These are phyloP conservation scores for Tricholoma terreum DNA, from an alignment of 768 basidiomycete species.

Conservation along the genomic window DNA sequence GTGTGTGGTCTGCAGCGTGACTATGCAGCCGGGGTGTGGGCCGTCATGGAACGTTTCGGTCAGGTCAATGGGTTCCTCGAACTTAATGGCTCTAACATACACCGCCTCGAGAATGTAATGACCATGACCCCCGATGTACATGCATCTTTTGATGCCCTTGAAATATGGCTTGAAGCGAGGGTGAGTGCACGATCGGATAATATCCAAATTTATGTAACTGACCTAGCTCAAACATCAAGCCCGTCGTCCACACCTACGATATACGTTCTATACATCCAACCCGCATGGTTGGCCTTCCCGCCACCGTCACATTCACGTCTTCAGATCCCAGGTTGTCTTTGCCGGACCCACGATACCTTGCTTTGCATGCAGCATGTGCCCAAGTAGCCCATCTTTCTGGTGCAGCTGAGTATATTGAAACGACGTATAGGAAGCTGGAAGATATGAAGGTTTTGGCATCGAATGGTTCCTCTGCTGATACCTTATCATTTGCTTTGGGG, in stretches of 20 bases:
- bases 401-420: constrained; percentile 25
- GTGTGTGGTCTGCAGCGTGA: constrained; percentile 2
- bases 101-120: constrained; percentile 24
- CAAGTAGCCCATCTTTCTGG: constrained; percentile 31
- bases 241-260: constrained; percentile 5
- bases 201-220: neutral
- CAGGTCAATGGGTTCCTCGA: constrained; percentile 8
- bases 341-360: constrained; percentile 26
- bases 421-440: constrained; percentile 19
- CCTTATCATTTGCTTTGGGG: too few relatives aligned
- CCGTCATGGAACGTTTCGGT: constrained; percentile 15
- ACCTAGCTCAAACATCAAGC: constrained; percentile 2
- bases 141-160: constrained; percentile 9
- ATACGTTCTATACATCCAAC: neutral
- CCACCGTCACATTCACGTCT: constrained; percentile 17
- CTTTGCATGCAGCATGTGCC: constrained; percentile 30
- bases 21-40: constrained; percentile 14
- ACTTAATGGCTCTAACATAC: constrained; percentile 22
- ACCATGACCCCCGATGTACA: constrained; percentile 11
- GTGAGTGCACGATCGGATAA: neutral
- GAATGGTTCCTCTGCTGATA: constrained; percentile 21
- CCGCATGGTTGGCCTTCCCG: neutral
- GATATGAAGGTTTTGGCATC: constrained; percentile 1
- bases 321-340: constrained; percentile 12
- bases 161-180: constrained; percentile 18